A percentile compares a stretch with the other conserved stretches of the same genome.
Conservation (phyloP, 164 flowering plant species). For the Vitis riparia region DNA sequence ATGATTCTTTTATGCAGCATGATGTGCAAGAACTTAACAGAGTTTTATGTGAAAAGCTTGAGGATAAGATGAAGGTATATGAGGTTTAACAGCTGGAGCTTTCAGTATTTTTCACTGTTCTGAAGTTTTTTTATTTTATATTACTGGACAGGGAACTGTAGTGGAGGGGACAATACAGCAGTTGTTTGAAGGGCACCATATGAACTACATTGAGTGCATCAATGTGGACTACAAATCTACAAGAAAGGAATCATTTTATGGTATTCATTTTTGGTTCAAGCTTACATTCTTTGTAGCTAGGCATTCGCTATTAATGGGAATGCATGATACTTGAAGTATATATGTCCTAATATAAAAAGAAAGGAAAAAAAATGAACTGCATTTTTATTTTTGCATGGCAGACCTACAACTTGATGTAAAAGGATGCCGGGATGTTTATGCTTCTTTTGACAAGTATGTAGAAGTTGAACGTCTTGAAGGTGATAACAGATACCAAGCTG, state of each 20-base stretch:
- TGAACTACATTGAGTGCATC: slow-evolving; percentile 94
- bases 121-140: not conserved
- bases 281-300: not conserved
- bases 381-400: slow-evolving; percentile 24
- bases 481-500: slow-evolving; percentile 94
- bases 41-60: slow-evolving; percentile 89
- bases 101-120: not conserved
- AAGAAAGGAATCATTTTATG: slow-evolving; percentile 94
- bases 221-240: slow-evolving; percentile 95
- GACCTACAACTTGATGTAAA: slow-evolving; percentile 97
- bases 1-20: slow-evolving; percentile 97
- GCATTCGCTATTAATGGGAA: not conserved
- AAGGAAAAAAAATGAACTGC: too few species aligned
- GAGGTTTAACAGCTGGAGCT: not conserved
- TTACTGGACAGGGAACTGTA: slow-evolving; percentile 73
- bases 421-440: slow-evolving; percentile 94
- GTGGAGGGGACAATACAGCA: slow-evolving; percentile 95
- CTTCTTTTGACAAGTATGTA: slow-evolving; percentile 94
- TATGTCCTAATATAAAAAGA: too few species aligned
- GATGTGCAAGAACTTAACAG: slow-evolving; percentile 96
- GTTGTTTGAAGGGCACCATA: slow-evolving; percentile 92
- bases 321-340: slow-evolving; percentile 1
- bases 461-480: slow-evolving; percentile 95
- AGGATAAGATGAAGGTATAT: slow-evolving; percentile 90
- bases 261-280: slow-evolving; percentile 33